Base-by-base conservation (phyloP, 345 rosid species). In the Moringa oleifera region DNA sequence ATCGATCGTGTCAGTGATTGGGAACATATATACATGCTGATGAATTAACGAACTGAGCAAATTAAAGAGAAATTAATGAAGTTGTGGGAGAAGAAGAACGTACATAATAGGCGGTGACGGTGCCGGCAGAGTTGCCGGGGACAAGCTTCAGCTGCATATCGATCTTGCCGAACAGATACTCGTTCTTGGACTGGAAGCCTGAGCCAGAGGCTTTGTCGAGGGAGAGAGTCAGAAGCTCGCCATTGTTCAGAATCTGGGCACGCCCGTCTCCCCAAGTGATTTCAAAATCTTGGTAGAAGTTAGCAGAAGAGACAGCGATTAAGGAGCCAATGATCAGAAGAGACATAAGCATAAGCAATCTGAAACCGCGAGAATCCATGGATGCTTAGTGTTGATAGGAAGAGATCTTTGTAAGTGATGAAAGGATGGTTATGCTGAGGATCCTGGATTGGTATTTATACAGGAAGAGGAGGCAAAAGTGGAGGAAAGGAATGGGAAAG, bases 51-150 rank as follows among this genome's bases (percentile, higher is more conserved):
- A n/a, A n/a, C n/a, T n/a, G n/a, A n/a, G n/a, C n/a, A n/a, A n/a
- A n/a, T n/a, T n/a, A n/a, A n/a, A n/a, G n/a, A n/a, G n/a, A n/a
- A n/a, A n/a, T n/a, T n/a, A n/a, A n/a, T n/a, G n/a, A n/a, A n/a
- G n/a, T n/a, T n/a, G n/a, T n/a, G n/a, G n/a, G n/a, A n/a, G n/a
- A n/a, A n/a, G n/a, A 23, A 9, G 0, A 59, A 23, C 67, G 54
- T 70, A 82, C 90, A 60, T 85, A 85, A 58, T 71, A 85, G 18
- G 90, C 68, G 16, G 90, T 80, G 51, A 85, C 87, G 0, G 83
- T 82, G 59, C 87, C 87, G 0, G 90, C 87, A 1, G 90, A 82
- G 62, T 85, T 80, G 17, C 85, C 82, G 0, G 85, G 76, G 22
- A 82, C 80, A 19, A 82, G 85, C 24, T 80, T 80, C 54, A 85